Percentiles rank a stretch among this genome's conserved stretches.
phyloP scores from a whole-genome alignment of 2,329 filamentous ascomycete genomes.

The Neonectria faginata region DNA sequence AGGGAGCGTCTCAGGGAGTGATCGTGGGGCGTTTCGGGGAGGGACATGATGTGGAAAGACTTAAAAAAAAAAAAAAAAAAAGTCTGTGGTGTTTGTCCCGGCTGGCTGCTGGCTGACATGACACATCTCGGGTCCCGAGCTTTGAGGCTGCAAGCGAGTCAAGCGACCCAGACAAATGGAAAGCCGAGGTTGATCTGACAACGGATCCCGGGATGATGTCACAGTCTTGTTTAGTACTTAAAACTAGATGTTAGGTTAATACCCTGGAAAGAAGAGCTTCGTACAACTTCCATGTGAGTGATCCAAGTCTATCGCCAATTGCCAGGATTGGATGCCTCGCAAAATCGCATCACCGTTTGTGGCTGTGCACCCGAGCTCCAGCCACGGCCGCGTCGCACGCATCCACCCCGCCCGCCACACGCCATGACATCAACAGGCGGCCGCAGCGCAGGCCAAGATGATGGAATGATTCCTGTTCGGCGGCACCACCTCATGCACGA shows the following conservation, averaged over 20 bases:
- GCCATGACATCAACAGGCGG: constrained; percentile 41
- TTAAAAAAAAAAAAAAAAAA: neutral
- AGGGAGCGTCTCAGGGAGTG: neutral
- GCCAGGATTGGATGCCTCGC: constrained; percentile 12
- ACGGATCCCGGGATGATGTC: neutral
- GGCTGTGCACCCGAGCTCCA: constrained; percentile 37
- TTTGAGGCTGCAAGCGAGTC: neutral
- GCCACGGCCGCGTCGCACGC: constrained; percentile 34
- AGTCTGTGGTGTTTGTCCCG: neutral
- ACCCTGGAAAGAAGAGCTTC: neutral
- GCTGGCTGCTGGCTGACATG: neutral
- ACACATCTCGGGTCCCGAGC: constrained; percentile 9
- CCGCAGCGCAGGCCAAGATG: constrained; percentile 22
- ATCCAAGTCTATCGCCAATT: neutral
- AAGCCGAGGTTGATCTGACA: neutral
- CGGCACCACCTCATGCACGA: neutral
- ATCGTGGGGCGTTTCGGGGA: neutral
- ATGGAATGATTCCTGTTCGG: constrained; percentile 31
- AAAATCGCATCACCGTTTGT: constrained; percentile 25
- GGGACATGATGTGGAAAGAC: neutral
- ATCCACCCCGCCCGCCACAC: constrained; percentile 23
- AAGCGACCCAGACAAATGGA: neutral
- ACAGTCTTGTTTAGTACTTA: neutral
- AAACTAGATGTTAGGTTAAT: neutral
- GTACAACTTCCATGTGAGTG: neutral